Evolutionary conservation across 768 basidiomycete genomes (phyloP), one percentile per base, ranked within the genome.

Genomic region (Podaxis carcinomalis): DNA sequence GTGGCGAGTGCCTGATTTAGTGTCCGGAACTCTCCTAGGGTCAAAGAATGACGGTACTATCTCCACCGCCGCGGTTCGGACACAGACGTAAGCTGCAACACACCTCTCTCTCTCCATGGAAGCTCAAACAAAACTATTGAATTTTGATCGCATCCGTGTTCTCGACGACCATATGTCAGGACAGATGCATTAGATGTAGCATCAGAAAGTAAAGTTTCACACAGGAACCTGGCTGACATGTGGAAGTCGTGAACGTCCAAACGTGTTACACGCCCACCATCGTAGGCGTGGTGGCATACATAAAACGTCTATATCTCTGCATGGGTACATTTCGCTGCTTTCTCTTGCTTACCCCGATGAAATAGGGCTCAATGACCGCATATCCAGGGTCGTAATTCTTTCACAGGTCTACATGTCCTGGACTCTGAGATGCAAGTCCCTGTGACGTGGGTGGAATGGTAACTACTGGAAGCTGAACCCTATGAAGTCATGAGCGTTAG

Each of bases 31-130:
- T 55, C 16, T 50, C 56, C 56, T 40, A 46, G 51, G 53, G 49
- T 53, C 49, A 52, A 52, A 21, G 19, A 39, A 53, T 25, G 27
- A 32, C 40, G 50, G 39, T 5, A 61, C 63, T 69, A 70, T 66
- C 67, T 69, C 73, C 74, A 74, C 74, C 74, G 68, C 74, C 74
- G 75, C 73, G 76, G 74, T 68, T 69, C 70, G 70, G 72, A 68
- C 60, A 63, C 66, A 64, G 64, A 66, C 61, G 65, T 69, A 69
- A 70, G 55, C 63, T 51, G 58, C 47, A 63, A 50, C 56, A 60
- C 51, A n/a, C n/a, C n/a, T n/a, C 23, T 23, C 61, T 70, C 69
- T 68, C 71, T 73, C 74, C 74, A 72, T 75, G 75, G 74, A 73
- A 71, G 57, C 56, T 52, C 54, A 39, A 57, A 66, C 52, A 62